Percentiles rank a stretch among this genome's conserved stretches.
phyloP scores from a whole-genome alignment of 2,329 filamentous ascomycete species.

The Botrytis elliptica region DNA sequence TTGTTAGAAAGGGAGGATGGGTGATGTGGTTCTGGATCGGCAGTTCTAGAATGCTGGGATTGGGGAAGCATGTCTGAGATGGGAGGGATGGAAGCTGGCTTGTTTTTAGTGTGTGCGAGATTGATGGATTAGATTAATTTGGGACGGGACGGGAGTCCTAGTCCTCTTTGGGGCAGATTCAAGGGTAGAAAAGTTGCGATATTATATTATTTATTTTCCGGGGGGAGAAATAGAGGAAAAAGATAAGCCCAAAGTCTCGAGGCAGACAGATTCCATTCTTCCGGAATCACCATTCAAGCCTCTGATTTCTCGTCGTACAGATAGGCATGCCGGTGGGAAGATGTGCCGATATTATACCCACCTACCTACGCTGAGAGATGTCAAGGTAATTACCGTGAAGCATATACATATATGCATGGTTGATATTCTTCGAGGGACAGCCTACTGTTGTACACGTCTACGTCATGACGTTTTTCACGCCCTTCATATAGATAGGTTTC shows the following conservation, averaged over 20 bases:
- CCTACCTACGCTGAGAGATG: not conserved
- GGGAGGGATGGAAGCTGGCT: not conserved
- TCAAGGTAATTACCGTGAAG: not conserved
- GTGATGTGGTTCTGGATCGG: not conserved
- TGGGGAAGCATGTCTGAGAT: not conserved
- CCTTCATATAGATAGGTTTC: not conserved
- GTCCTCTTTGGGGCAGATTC: not conserved
- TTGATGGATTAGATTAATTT: not conserved
- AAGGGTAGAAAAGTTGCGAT: not conserved
- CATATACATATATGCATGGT: not conserved
- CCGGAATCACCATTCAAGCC: not conserved
- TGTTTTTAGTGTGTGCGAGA: not conserved
- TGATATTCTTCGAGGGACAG: not conserved
- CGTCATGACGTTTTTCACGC: conserved; percentile 6
- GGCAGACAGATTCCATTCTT: not conserved
- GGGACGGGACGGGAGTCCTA: not conserved
- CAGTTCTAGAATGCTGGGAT: not conserved
- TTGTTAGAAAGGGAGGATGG: too few relatives aligned
- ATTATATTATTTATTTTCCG: not conserved
- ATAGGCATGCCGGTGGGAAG: not conserved
- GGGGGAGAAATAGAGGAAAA: not conserved
- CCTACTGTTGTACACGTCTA: not conserved
- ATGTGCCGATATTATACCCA: not conserved
- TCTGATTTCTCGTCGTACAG: not conserved
- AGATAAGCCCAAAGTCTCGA: not conserved